Evolutionary conservation across 371 early-diverging fungal species (phyloP).

Genomic region (Apophysomyces variabilis): DNA sequence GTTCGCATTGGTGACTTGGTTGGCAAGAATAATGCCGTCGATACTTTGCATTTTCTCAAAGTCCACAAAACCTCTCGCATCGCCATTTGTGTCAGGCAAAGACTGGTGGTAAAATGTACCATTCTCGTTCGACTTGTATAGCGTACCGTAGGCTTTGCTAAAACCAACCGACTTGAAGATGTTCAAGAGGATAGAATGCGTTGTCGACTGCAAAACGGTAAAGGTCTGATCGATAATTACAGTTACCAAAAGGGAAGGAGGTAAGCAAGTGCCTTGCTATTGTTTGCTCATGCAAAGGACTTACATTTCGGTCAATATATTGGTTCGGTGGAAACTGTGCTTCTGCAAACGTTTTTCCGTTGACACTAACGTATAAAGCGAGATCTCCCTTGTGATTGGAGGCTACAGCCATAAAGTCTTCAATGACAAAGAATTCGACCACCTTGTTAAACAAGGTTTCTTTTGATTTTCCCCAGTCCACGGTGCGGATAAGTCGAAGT

Average conservation of each 20-base stretch:
- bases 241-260: neutral
- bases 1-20: conserved; percentile 78
- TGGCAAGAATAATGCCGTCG: conserved; percentile 86
- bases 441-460: conserved; percentile 54
- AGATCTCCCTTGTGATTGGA: conserved; percentile 55
- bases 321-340: conserved; percentile 81
- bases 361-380: conserved; percentile 68
- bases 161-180: conserved; percentile 58
- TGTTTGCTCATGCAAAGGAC: conserved; percentile 13
- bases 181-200: conserved; percentile 75
- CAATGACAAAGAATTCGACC: conserved; percentile 67
- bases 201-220: conserved; percentile 79
- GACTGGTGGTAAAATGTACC: conserved; percentile 79
- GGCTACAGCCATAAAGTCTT: conserved; percentile 77
- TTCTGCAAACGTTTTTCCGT: conserved; percentile 71
- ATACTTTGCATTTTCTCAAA: conserved; percentile 89
- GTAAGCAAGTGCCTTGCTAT: conserved; percentile 21
- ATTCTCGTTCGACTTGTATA: conserved; percentile 84
- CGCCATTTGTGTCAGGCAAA: conserved; percentile 81
- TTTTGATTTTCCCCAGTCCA: conserved; percentile 40
- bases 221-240: conserved; percentile 44
- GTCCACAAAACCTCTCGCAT: conserved; percentile 78
- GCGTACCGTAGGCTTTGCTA: conserved; percentile 74
- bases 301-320: conserved; percentile 51
- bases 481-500: conserved; percentile 58